Conservation (phyloP, 305 asterid genomes). For the Nicotiana rustica region DNA sequence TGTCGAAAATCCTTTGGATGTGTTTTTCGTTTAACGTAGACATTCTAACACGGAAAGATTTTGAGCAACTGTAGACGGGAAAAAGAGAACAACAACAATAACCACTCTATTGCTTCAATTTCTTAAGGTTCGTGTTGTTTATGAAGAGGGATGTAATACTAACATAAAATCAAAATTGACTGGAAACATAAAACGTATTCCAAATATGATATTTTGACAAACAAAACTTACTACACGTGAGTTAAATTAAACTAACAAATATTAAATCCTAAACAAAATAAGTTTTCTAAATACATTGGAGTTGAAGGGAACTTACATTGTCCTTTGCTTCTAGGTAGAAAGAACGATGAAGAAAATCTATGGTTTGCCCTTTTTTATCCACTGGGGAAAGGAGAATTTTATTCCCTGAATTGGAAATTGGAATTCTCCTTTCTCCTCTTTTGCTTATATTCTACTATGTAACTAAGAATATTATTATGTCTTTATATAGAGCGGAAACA, state of each 20-base stretch:
- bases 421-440: constrained; percentile 29
- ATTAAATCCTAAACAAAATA: too few relatives aligned
- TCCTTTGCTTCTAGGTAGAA: background rate
- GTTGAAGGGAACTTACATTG: constrained; percentile 20
- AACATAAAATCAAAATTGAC: too few relatives aligned
- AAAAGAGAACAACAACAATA: background rate
- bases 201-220: too few relatives aligned
- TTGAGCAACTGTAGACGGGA: background rate
- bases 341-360: background rate
- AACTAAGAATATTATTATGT: background rate
- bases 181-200: too few relatives aligned
- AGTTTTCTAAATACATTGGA: too few relatives aligned
- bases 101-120: background rate
- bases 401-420: background rate
- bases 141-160: background rate
- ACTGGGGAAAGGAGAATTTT: constrained; percentile 20
- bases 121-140: background rate
- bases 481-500: constrained; percentile 18
- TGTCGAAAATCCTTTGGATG: constrained; percentile 53
- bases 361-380: constrained; percentile 23
- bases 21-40: constrained; percentile 1
- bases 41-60: background rate
- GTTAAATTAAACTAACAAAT: too few relatives aligned
- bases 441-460: constrained; percentile 9
- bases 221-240: too few relatives aligned